Conservation (phyloP, 805 yeast genomes). For the Sungouiozyma ichnusensis region DNA sequence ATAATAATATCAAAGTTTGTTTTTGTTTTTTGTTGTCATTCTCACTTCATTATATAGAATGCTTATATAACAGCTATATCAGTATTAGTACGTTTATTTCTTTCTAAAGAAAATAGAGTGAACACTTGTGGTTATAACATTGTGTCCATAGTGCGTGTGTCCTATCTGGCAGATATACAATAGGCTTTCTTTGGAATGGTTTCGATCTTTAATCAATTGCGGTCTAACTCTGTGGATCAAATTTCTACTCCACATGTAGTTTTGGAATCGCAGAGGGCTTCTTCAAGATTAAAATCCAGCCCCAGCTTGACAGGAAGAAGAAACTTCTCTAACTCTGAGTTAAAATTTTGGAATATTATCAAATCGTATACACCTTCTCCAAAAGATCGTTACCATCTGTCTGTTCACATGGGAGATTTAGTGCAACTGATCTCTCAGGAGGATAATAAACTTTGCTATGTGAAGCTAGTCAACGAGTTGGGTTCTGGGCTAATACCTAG, state of each 20-base stretch:
- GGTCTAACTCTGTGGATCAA: neutral
- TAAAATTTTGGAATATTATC: conserved; percentile 4
- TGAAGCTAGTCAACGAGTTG: conserved; percentile 8
- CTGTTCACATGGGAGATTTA: conserved; percentile 5
- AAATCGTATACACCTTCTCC: conserved; percentile 2
- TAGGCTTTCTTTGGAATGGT: neutral
- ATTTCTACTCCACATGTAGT: neutral
- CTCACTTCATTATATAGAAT: no score
- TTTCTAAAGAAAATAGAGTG: no score
- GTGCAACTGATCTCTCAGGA: conserved; percentile 12
- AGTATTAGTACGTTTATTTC: no score
- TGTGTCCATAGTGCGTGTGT: no score
- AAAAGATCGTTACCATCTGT: neutral
- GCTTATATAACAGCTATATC: no score
- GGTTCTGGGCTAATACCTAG: conserved; percentile 11
- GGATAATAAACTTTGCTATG: conserved; percentile 5
- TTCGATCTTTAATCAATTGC: neutral
- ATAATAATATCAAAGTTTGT: no score
- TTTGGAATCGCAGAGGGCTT: neutral
- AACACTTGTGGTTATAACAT: no score
- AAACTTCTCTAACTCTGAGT: neutral
- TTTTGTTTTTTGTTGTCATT: no score
- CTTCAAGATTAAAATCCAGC: neutral
- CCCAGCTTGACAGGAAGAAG: neutral
- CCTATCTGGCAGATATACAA: no score